phyloP scores from a whole-genome alignment of 2,329 filamentous ascomycete species.

The Pestalotiopsis fici region DNA sequence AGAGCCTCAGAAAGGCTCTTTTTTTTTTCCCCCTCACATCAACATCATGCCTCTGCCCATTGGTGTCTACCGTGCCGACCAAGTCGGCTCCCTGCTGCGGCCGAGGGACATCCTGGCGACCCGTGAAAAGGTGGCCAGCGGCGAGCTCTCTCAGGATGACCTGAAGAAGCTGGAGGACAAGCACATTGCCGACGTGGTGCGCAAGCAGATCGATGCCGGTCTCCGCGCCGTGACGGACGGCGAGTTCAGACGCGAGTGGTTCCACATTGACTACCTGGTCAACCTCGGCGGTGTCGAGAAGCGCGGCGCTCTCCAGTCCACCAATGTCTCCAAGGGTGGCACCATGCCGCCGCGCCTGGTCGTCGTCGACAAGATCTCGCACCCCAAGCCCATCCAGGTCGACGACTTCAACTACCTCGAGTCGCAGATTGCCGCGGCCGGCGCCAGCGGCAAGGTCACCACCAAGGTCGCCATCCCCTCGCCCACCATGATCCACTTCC shows the following conservation, averaged over 20 bases:
- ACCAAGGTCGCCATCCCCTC: slow-evolving; percentile 59
- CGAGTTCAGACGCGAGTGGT: slow-evolving; percentile 58
- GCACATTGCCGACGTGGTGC: slow-evolving; percentile 47
- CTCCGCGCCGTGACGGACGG: slow-evolving; percentile 54
- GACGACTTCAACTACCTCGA: slow-evolving; percentile 57
- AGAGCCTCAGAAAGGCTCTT: background rate
- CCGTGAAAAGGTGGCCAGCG: slow-evolving; percentile 46
- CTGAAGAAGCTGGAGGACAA: slow-evolving; percentile 53
- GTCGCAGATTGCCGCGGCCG: slow-evolving; percentile 38
- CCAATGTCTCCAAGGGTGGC: slow-evolving; percentile 46
- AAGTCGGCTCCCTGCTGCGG: slow-evolving; percentile 57
- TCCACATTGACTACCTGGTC: slow-evolving; percentile 60
- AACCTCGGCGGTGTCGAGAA: slow-evolving; percentile 55
- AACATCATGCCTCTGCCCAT: slow-evolving; percentile 38
- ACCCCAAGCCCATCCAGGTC: slow-evolving; percentile 55
- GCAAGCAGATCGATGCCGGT: slow-evolving; percentile 48
- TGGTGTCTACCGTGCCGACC: slow-evolving; percentile 52
- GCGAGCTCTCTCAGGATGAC: slow-evolving; percentile 39
- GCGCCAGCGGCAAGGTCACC: slow-evolving; percentile 31
- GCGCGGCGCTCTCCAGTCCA: slow-evolving; percentile 44
- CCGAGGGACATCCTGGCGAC: slow-evolving; percentile 49
- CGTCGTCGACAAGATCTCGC: slow-evolving; percentile 54
- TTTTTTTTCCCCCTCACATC: background rate
- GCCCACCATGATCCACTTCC: slow-evolving; percentile 63
- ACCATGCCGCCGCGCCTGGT: slow-evolving; percentile 54